These are phyloP conservation scores for Fusarium tricinctum DNA, from an alignment of 2,329 filamentous ascomycete genomes.

Conservation along the genomic window DNA sequence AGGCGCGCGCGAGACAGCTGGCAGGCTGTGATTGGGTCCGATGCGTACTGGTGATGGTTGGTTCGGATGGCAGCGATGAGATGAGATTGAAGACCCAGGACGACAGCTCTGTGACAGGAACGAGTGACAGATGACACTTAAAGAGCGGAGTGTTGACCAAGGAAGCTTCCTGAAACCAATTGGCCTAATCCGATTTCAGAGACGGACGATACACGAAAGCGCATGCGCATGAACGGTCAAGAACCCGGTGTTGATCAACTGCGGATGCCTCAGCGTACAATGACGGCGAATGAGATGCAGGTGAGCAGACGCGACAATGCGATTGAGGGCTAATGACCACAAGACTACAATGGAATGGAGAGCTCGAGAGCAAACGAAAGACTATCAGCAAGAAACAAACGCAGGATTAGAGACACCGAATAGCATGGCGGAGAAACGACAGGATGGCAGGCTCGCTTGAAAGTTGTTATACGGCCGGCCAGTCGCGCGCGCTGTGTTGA, in stretches of 20 bases:
- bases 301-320: slow-evolving; percentile 32
- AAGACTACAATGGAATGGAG: slow-evolving; percentile 35
- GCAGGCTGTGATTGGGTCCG: slow-evolving; percentile 54
- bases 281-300: slow-evolving; percentile 37
- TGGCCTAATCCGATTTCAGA: slow-evolving; percentile 43
- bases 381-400: slow-evolving; percentile 48
- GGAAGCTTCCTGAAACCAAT: slow-evolving; percentile 43
- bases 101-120: slow-evolving; percentile 42
- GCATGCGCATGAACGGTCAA: slow-evolving; percentile 44
- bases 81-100: slow-evolving; percentile 45
- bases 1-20: slow-evolving; percentile 53
- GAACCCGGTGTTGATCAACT: slow-evolving; percentile 31
- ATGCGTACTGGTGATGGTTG: slow-evolving; percentile 44
- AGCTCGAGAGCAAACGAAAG: slow-evolving; percentile 41
- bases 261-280: slow-evolving; percentile 37
- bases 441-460: slow-evolving; percentile 38
- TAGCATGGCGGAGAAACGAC: slow-evolving; percentile 48
- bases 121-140: slow-evolving; percentile 46
- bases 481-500: slow-evolving; percentile 47
- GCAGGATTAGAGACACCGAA: slow-evolving; percentile 41
- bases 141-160: slow-evolving; percentile 35
- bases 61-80: slow-evolving; percentile 40
- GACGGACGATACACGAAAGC: slow-evolving; percentile 29
- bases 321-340: slow-evolving; percentile 38
- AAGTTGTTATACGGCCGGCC: slow-evolving; percentile 46